phyloP scores from a whole-genome alignment of 2,329 filamentous ascomycete species.

The Sclerotinia glacialis region DNA sequence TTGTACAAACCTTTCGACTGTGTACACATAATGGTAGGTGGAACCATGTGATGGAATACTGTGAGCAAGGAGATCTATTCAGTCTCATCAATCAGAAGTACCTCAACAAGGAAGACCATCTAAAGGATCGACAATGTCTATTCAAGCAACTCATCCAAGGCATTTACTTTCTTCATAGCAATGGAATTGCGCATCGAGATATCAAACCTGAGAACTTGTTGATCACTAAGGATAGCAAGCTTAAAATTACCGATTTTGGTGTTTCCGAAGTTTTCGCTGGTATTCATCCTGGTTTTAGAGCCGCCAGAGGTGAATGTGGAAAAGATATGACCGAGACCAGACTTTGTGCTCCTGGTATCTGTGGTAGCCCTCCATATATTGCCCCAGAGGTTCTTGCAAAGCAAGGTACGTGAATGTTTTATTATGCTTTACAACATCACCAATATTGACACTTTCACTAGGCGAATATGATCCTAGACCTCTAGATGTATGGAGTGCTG shows the following conservation, averaged over 20 bases:
- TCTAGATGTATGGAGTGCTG: conserved; percentile 83
- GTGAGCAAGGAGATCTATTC: conserved; percentile 77
- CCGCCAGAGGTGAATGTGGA: conserved; percentile 70
- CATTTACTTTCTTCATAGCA: conserved; percentile 74
- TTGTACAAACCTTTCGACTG: conserved; percentile 71
- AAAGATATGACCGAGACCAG: conserved; percentile 69
- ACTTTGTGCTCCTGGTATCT: conserved; percentile 74
- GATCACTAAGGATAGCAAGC: conserved; percentile 71
- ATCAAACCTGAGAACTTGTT: conserved; percentile 88
- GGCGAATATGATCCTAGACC: conserved; percentile 69
- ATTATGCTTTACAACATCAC: neutral
- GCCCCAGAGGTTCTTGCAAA: conserved; percentile 79
- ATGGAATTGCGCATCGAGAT: conserved; percentile 86
- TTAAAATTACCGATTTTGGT: conserved; percentile 91
- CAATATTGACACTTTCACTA: conserved; percentile 28
- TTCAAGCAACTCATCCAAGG: conserved; percentile 89
- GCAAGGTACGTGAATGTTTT: conserved; percentile 43
- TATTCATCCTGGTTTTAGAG: conserved; percentile 73
- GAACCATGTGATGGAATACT: conserved; percentile 95
- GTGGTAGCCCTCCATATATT: conserved; percentile 82
- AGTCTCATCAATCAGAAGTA: conserved; percentile 69
- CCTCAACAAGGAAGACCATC: conserved; percentile 60
- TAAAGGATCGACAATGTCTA: conserved; percentile 71
- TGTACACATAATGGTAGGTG: conserved; percentile 73
- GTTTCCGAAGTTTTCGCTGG: conserved; percentile 84